Evolutionary conservation across 2,329 filamentous ascomycete species (phyloP).

Genomic region (Mycogone perniciosa): DNA sequence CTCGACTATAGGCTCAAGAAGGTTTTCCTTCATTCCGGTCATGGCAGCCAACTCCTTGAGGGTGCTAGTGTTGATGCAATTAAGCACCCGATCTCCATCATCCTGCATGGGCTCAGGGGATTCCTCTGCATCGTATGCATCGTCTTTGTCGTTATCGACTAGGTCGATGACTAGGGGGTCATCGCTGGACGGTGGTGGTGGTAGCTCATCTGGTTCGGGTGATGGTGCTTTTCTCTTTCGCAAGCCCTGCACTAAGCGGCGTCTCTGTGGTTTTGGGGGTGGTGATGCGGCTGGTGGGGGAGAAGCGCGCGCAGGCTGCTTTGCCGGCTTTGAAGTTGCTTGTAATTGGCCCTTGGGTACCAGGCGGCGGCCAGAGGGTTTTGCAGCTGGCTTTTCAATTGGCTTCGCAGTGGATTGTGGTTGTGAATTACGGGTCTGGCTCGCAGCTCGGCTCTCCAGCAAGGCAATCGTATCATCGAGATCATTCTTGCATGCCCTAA

Average conservation of each 20-base stretch:
- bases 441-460: conserved; percentile 19
- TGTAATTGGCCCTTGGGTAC: conserved; percentile 26
- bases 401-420: conserved; percentile 7
- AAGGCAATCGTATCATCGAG: conserved; percentile 30
- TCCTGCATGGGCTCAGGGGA: conserved; percentile 24
- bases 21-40: conserved; percentile 63
- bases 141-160: conserved; percentile 36
- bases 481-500: conserved; percentile 27
- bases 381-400: conserved; percentile 7
- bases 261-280: conserved; percentile 25
- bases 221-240: conserved; percentile 22
- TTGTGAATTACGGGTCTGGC: conserved; percentile 5
- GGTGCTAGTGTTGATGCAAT: conserved; percentile 77
- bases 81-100: conserved; percentile 51
- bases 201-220: conserved; percentile 16
- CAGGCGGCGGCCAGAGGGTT: conserved; percentile 23
- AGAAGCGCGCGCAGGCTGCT: conserved; percentile 1
- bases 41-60: conserved; percentile 74
- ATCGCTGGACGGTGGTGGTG: conserved; percentile 25
- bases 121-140: conserved; percentile 32
- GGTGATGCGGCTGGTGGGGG: conserved; percentile 1
- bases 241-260: conserved; percentile 33
- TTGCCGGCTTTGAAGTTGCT: conserved; percentile 5
- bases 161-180: conserved; percentile 31
- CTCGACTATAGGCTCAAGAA: conserved; percentile 62